These are phyloP conservation scores for Seiridium cupressi DNA, from an alignment of 2,329 filamentous ascomycete species.

Conservation along the genomic window DNA sequence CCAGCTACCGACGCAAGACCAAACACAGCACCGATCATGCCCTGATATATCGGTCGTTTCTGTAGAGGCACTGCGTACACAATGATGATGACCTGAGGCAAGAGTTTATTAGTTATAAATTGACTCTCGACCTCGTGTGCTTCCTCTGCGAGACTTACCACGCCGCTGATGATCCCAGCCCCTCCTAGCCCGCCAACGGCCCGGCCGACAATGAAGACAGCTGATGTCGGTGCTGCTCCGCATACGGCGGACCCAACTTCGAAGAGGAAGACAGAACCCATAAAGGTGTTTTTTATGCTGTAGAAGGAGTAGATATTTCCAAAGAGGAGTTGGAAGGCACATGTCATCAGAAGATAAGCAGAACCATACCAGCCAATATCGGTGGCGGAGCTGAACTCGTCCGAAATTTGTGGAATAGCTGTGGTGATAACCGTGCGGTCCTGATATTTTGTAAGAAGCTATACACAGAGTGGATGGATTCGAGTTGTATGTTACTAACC, in stretches of 20 bases:
- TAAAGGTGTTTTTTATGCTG: conserved; percentile 29
- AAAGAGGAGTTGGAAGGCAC: conserved; percentile 36
- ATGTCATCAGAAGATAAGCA: conserved; percentile 33
- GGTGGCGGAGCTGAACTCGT: conserved; percentile 32
- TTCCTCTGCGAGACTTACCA: background rate
- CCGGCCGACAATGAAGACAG: conserved; percentile 38
- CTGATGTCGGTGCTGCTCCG: conserved; percentile 34
- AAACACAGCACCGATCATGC: conserved; percentile 31
- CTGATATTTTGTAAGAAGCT: background rate
- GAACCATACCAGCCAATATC: conserved; percentile 37
- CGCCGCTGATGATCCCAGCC: conserved; percentile 35
- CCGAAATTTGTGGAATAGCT: conserved; percentile 34
- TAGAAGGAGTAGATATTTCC: conserved; percentile 37
- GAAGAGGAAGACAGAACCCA: conserved; percentile 30
- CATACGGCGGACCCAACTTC: conserved; percentile 37
- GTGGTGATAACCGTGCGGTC: background rate
- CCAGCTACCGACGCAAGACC: conserved; percentile 31
- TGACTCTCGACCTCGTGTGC: too few relatives aligned
- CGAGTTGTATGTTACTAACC: background rate
- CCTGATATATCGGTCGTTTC: conserved; percentile 30
- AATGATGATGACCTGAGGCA: background rate
- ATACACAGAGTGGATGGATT: background rate
- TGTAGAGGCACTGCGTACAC: conserved; percentile 26
- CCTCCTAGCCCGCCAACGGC: conserved; percentile 36
- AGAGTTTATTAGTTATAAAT: too few relatives aligned